Base-by-base conservation (phyloP, 2,329 filamentous ascomycete species). In the Ceratocystis lukuohia region DNA sequence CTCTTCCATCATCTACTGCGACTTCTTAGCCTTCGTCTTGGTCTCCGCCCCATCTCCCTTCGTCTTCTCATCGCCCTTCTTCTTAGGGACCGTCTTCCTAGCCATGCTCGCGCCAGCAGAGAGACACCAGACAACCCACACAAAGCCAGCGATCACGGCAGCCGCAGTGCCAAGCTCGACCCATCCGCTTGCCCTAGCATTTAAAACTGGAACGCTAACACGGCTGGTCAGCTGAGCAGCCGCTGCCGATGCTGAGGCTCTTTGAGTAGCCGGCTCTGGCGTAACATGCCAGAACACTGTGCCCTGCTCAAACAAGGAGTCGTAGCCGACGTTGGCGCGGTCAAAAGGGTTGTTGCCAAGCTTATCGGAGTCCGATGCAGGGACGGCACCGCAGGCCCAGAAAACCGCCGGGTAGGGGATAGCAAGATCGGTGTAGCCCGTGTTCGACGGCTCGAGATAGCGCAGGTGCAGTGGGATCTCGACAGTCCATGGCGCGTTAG, bases 281-380 rank as follows among this genome's bases (percentile, higher is more conserved):
- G 80, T 77, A 1, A 89, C 74, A 73, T 96, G 91, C 80, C 91
- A 95, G 73, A 96, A 96, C 73, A 89, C 80, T 0, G 91, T 96
- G 62, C 84, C 81, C 0, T 84, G 81, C 1, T 83, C 84, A 74
- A 96, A 96, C 7, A 95, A 75, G 0, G 81, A 83, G 70, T 96
- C 93, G 74, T 92, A 96, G 0, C 91, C 92, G n/a, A 96, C 72
- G 72, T 90, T 84, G n/a, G 81, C 78, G 5, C 89, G 80, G 74
- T 96, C 92, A 74, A 97, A 97, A 0, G 93, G 93, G 72, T 88
- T 96, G 4, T 80, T 82, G 0, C 82, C 75, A 75, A 93, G 89
- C 71, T 89, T 87, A 0, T 80, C 80, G 0, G 82, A 84, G 64
- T 84, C 81, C 8, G 84, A 82, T 15, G 53, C 10, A 6, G 53